Conservation (phyloP, 1,139 yeast genomes). For the Debaryomyces coudertii region DNA sequence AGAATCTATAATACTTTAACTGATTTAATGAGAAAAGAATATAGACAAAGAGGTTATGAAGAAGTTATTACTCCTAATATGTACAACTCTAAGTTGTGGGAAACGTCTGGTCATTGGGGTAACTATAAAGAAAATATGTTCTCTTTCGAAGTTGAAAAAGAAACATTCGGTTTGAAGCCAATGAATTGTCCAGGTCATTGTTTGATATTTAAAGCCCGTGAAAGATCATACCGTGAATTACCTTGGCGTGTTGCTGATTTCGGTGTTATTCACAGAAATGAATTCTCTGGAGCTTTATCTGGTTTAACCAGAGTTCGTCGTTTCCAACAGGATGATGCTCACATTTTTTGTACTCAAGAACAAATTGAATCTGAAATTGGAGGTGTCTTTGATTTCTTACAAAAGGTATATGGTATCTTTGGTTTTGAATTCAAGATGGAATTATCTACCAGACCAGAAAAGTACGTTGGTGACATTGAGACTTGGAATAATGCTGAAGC, state of each 20-base stretch:
- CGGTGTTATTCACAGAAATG: constrained; percentile 94
- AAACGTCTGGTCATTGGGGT: constrained; percentile 97
- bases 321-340: constrained; percentile 99
- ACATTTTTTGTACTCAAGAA: constrained; percentile 88
- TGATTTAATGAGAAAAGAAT: constrained; percentile 77
- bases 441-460: constrained; percentile 92
- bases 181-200: constrained; percentile 99
- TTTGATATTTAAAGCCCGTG: constrained; percentile 80
- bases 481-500: constrained; percentile 90
- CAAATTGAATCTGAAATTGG: constrained; percentile 85
- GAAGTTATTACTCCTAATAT: constrained; percentile 98
- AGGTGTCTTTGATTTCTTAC: constrained; percentile 77
- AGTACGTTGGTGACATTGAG: constrained; percentile 80
- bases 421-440: constrained; percentile 90
- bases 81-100: constrained; percentile 96
- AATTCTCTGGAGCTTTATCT: constrained; percentile 80
- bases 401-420: constrained; percentile 77
- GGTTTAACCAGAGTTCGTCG: constrained; percentile 96
- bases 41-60: constrained; percentile 89
- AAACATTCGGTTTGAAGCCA: constrained; percentile 85
- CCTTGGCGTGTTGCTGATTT: constrained; percentile 98
- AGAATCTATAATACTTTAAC: constrained; percentile 88
- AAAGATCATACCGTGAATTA: constrained; percentile 89
- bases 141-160: constrained; percentile 93
- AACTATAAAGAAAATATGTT: constrained; percentile 97